phyloP scores from a whole-genome alignment of 1,139 yeast genomes.

The Saccharomycopsis phalli region DNA sequence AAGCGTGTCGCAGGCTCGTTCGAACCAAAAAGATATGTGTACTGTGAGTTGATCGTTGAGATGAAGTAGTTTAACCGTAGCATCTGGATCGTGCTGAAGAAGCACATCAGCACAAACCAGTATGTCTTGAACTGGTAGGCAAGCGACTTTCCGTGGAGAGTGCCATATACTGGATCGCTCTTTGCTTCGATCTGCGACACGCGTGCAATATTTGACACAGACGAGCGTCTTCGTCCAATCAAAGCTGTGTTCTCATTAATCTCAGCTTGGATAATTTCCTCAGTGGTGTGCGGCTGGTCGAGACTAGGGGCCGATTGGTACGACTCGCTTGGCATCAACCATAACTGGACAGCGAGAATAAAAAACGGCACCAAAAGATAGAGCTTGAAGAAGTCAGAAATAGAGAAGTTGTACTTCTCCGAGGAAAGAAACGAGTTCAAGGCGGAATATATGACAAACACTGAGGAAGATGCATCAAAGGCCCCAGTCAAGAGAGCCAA shows the following conservation, averaged over 20 bases:
- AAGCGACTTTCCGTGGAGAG: conserved; percentile 44
- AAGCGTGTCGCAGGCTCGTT: conserved; percentile 37
- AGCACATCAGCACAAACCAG: conserved; percentile 48
- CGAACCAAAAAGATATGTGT: conserved; percentile 37
- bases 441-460: conserved; percentile 59
- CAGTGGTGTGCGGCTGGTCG: not conserved
- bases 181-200: conserved; percentile 4
- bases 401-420: conserved; percentile 26
- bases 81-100: conserved; percentile 56
- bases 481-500: conserved; percentile 70
- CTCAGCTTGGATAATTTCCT: conserved; percentile 9
- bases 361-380: conserved; percentile 69
- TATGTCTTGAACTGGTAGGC: conserved; percentile 41
- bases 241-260: conserved; percentile 15
- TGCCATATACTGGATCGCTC: conserved; percentile 31
- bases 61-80: conserved; percentile 54
- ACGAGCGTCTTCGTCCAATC: conserved; percentile 18
- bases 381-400: conserved; percentile 51
- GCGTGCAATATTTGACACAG: conserved; percentile 16
- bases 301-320: conserved; percentile 38
- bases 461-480: conserved; percentile 69
- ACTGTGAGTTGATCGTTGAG: conserved; percentile 51
- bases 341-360: conserved; percentile 61
- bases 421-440: conserved; percentile 22
- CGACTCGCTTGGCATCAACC: conserved; percentile 71